Base-by-base conservation (phyloP, 2,329 filamentous ascomycete species). In the Pyrenochaeta sp. region DNA sequence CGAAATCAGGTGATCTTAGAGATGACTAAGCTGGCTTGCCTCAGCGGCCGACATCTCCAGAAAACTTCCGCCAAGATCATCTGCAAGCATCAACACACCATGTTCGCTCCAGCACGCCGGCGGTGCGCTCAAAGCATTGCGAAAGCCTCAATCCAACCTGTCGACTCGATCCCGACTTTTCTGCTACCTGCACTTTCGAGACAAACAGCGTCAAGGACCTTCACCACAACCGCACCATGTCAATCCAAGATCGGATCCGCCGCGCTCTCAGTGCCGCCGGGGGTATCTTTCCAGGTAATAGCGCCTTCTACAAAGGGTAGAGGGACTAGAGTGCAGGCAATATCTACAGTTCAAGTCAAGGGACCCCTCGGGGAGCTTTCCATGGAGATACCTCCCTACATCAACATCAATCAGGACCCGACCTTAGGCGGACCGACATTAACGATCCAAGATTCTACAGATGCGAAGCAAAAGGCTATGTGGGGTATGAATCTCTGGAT, bases 401-500 rank as follows among this genome's bases (percentile, higher is more conserved):
- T 98, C 51, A 85, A 81, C 31, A 81, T 98, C 57, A 80, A 86
- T 51, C 85, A 90, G 61, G 89, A 96, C 70, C 74, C 80, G 17
- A 82, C 82, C 45, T 78, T 82, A 23, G 82, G 84, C 62, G 90
- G 88, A 69, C 86, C 88, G 10, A 82, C 82, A 29, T 79, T 99
- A 61, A 86, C 82, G 49, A 86, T 99, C 10, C 77, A 88, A 69
- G 85, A 98, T 76, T 77, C 81, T 15, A 79, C 86, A 15, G 76
- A 86, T 47, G 88, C 88, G 78, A 82, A 90, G 59, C 94, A 98
- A 78, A 88, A 89, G 73, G 90, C 90, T 76, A 98, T 98, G 93
- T 98, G 95, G 95, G 95, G 94, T 97, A 75, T 53, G 44, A 18
- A 0, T 1, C 6, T 15, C 18, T 7, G 18, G 6, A 29, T 50